Base-by-base conservation (phyloP, 257 asterid species). In the Nyctanthes arbortristis region DNA sequence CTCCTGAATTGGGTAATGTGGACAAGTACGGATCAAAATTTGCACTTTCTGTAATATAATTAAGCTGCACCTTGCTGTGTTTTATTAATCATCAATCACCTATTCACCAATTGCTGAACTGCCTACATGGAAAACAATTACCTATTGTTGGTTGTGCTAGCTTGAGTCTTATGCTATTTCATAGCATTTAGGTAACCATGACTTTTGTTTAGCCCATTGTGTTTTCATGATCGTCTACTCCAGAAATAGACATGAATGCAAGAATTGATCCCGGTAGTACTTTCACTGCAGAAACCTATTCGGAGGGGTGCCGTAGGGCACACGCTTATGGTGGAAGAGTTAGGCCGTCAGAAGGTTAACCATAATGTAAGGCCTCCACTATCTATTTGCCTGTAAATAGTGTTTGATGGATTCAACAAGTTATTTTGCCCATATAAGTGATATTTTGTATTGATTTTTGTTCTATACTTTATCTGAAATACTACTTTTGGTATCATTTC, bases 311-410 rank as follows among this genome's bases (percentile, higher is more conserved):
- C 66, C 64, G 78, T 89, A 45, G 92, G 97, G 64, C 89, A 76
- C 74, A 81, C 97, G 31, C 89, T 91, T 75, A 88, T 94, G 96
- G 92, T 94, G 78, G 98, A 91, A 81, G 99, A 92, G 76, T 68
- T 73, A 54, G 99, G 99, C 36, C 90, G 89, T 24, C 89, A 96
- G 75, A 94, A 84, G 78, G 80, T 94, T 83, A 81, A 85, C 82
- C 75, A 74, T 67, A 81, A 82, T 63, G 99, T 91, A 87, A 86
- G 97, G 47, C 70, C 66, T 76, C 73, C 67, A 39, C 52, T 32
- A 22, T 28, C 33, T 33, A 45, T 71, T 73, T 35, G 27, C 27
- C 24, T 43, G 14, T 60, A 52, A 52, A 52, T 58, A 20, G 9
- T 12, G n/a, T 69, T 60, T 52, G 52, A 56, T 70, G 57, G 69